Evolutionary conservation across 1,139 yeast genomes (phyloP).

Genomic region (Blastobotrys proliferans): DNA sequence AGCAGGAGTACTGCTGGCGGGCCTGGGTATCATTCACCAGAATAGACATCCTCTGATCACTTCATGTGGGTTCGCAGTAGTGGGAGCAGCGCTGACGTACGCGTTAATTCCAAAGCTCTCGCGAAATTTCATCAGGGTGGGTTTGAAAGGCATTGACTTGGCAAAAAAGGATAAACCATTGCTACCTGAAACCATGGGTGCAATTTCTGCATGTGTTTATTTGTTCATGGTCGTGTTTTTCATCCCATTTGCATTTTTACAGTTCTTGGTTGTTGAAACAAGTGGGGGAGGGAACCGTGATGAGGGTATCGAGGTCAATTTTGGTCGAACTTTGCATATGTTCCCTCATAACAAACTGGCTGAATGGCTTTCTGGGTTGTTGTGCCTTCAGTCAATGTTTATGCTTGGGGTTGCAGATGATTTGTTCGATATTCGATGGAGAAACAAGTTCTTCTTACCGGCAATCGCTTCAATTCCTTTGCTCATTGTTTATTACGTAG

Average conservation of each 20-base stretch:
- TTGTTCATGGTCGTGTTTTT: constrained; percentile 75
- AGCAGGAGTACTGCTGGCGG: too few relatives aligned
- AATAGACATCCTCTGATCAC: constrained; percentile 29
- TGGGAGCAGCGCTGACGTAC: constrained; percentile 60
- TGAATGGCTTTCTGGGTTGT: constrained; percentile 76
- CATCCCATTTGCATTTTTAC: constrained; percentile 85
- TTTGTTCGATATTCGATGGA: constrained; percentile 91
- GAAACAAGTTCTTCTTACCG: constrained; percentile 93
- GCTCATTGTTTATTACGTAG: constrained; percentile 85
- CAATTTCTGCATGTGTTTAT: constrained; percentile 77
- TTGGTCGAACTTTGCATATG: constrained; percentile 26
- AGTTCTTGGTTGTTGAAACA: constrained; percentile 61
- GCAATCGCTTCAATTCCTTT: constrained; percentile 92
- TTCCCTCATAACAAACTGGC: constrained; percentile 86
- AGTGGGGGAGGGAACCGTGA: constrained; percentile 56
- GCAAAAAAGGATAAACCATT: constrained; percentile 67
- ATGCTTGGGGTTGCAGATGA: constrained; percentile 91
- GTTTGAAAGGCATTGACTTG: constrained; percentile 79
- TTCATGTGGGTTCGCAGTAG: constrained; percentile 54
- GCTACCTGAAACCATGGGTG: constrained; percentile 89
- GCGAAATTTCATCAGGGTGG: constrained; percentile 65
- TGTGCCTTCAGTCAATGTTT: constrained; percentile 80
- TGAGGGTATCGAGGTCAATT: constrained; percentile 29
- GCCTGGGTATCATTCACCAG: constrained; percentile 22
- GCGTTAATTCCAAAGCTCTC: constrained; percentile 64